Evolutionary conservation across 352 stramenopile genomes (phyloP).

Genomic region (Phytophthora quininea): DNA sequence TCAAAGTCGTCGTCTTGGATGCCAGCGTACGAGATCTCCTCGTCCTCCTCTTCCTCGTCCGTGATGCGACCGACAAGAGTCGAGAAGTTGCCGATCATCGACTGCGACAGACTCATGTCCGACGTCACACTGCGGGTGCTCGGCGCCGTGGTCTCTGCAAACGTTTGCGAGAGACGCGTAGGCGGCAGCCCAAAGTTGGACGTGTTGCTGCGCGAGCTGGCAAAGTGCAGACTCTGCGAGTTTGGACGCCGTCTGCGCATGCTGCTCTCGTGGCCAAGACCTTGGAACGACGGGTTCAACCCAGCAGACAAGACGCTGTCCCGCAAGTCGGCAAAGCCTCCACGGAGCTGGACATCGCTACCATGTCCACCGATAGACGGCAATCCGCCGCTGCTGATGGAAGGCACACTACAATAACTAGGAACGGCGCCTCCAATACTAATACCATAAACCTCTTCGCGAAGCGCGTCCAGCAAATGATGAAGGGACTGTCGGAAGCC

Average conservation of each 20-base stretch:
- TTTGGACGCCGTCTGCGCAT: constrained; percentile 28
- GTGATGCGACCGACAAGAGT: constrained; percentile 62
- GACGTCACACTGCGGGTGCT: constrained; percentile 45
- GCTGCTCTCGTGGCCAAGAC: constrained; percentile 16
- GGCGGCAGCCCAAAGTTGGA: constrained; percentile 45
- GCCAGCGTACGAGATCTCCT: constrained; percentile 42
- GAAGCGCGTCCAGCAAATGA: constrained; percentile 57
- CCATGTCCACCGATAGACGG: constrained; percentile 16
- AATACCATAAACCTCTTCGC: constrained; percentile 76
- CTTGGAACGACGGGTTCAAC: constrained; percentile 20
- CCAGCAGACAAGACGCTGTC: constrained; percentile 45
- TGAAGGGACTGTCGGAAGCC: constrained; percentile 71
- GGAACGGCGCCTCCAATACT: constrained; percentile 30
- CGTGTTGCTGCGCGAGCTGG: constrained; percentile 37
- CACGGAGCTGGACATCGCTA: constrained; percentile 29
- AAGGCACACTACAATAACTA: constrained; percentile 4
- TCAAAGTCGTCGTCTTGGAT: constrained; percentile 43
- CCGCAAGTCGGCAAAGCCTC: constrained; percentile 41
- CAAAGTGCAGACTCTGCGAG: constrained; percentile 30
- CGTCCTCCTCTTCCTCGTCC: constrained; percentile 67
- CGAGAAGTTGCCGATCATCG: constrained; percentile 81
- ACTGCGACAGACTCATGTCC: constrained; percentile 73
- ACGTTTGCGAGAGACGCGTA: constrained; percentile 49
- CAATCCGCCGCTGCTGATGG: not conserved
- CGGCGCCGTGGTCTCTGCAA: constrained; percentile 37